Base-by-base conservation (phyloP, 177 flowering plant species). In the Vitis hybrid region DNA sequence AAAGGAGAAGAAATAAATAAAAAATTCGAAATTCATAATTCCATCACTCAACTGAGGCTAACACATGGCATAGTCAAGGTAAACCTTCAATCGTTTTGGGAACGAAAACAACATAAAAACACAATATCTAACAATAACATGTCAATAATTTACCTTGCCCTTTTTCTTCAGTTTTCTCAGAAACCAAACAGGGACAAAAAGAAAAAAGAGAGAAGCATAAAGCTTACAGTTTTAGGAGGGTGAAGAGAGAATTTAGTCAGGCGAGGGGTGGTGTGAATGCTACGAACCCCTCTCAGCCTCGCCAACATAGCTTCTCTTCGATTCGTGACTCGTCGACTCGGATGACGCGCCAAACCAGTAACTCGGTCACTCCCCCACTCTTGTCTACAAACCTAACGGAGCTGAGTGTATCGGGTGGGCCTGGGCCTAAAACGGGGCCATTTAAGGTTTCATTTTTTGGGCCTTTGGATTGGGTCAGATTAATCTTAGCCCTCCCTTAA, bases 201-300 rank as follows among this genome's bases (percentile, higher is more conserved):
- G 3, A 59, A 50, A 63, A 51, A 26, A 26, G 51, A 67, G 64
- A 4, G 18, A 52, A 19, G 31, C 57, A 13, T 18, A 22, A 51
- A 67, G 57, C 83, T 74, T 77, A 88, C 95, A 63, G 20, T 64
- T 62, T 83, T 84, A 50, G 97, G 90, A n/a, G 84, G 77, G 8
- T 74, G 79, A 20, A 87, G 90, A 64, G 86, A 58, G 71, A 89
- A 80, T 75, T 72, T 83, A 59, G 86, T 83, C 74, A 89, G 87
- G 33, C 89, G 85, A 9, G 92, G 89, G 13, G 77, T 56, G 7
- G 85, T 73, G 51, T 84, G 84, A 50, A 87, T 48, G 67, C 74
- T 71, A 49, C 87, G 81, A 55, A 78, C 18, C 45, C 80, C 76
- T 71, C 75, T 75, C 76, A 65, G 80, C 18, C 80, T 7, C 50